Base-by-base conservation (phyloP, 768 basidiomycete genomes). In the Erythrobasidium yunnanense region DNA sequence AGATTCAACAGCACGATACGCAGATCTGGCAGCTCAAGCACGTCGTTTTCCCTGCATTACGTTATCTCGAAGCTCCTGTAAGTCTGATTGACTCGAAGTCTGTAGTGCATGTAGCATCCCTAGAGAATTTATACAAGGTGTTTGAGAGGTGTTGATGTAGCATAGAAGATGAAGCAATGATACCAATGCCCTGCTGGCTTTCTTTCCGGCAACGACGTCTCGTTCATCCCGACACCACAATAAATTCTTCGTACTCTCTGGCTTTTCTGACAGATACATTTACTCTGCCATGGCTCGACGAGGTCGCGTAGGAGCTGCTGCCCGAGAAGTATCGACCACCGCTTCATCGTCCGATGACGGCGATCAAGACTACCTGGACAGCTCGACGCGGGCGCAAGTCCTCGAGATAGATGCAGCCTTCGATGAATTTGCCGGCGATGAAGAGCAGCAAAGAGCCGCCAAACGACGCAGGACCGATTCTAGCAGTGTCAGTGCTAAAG, bases 61-160 rank as follows among this genome's bases (percentile, higher is more conserved):
- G 88, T 65, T 87, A 93, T 75, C 77, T 93, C 13, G 75, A 78
- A 4, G 83, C 79, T 84, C 49, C 90, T 81, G 5, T 85, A 81
- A 74, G 81, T 81, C 1, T 78, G 86, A 66, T 79, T 86, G 54
- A 87, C 85, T 70, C 74, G 74, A 27, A 70, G 20, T 87, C 89
- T 72, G 84, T 96, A 3, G 83, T 89, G 1, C 88, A 92, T 76
- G 83, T 93, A 20, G 91, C 95, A 8, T 87, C 83, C 75, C 77
- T 97, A 46, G 90, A 90, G 1, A 90, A 92, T 69, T 78, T 99
- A 57, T 99, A 95, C 76, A 85, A 87, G 68, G 87, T 96, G 0
- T 99, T 97, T 72, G 92, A 97, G 77, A 78, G 92, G 69, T 96
- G 92, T 74, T 96, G 47, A 63, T 63, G 49, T 63, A 51, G 56